Base-by-base conservation (phyloP, 2,329 filamentous ascomycete genomes). In the Bipolaris cookei region DNA sequence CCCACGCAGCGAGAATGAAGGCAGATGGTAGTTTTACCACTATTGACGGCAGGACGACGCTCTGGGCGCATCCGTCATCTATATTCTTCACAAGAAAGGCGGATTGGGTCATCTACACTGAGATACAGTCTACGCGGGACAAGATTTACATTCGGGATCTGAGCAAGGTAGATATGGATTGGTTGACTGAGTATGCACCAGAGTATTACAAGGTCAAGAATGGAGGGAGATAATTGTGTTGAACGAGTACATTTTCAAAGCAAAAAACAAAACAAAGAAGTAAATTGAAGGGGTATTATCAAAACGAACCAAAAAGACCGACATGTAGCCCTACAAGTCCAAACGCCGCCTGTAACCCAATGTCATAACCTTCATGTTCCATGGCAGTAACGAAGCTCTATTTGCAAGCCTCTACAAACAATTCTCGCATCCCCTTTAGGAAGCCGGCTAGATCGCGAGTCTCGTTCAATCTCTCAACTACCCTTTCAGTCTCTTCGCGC, bases 41-140 rank as follows among this genome's bases (percentile, higher is more conserved):
- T 48, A 88, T 97, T n/a, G 88, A 88, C 59, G 92, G 92, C 28
- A 87, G 87, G 37, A 89, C 89, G 48, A 85, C 87, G 4, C 81
- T 98, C 51, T 86, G 96, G 79, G 92, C 92, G 20, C 95, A 99
- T 77, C 95, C 95, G 0, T 96, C 87, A 71, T 96, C 90, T 37
- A 79, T 98, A 65, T 92, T 98, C 87, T 98, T 98, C 81, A 96
- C 97, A 76, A 88, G 93, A 54, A 97, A 96, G 80, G 92, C 92
- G 10, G 92, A 97, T 63, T 98, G 94, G 92, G 92, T 98, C 8
- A 85, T 99, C 32, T 99, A 97, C 72, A 90, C 96, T 68, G 94
- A 97, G 78, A 87, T 97, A 35, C 86, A 97, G 82, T 91, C 98
- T 79, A 96, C 91, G 4, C 87, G 89, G 8, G 86, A 86, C 62